Percentiles rank a stretch among this genome's conserved stretches.
phyloP scores from a whole-genome alignment of 2,329 filamentous ascomycete species.

The Fusarium secorum region DNA sequence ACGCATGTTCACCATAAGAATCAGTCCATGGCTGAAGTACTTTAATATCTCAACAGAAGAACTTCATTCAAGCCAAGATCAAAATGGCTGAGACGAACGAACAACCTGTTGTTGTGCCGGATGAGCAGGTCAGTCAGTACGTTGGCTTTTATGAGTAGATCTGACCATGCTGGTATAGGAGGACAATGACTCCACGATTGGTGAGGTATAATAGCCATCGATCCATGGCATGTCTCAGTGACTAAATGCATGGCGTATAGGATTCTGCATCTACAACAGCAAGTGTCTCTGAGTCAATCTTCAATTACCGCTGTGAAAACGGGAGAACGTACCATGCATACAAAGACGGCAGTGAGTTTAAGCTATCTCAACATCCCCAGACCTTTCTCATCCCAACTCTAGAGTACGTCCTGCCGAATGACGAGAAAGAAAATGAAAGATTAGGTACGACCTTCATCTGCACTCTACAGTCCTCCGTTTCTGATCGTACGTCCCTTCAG shows the following conservation, averaged over 20 bases:
- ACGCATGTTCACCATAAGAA: not conserved
- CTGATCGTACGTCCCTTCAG: not conserved
- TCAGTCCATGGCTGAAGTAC: not conserved
- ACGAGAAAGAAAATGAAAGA: not conserved
- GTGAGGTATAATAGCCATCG: not conserved
- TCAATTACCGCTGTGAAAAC: not conserved
- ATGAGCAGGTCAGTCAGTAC: not conserved
- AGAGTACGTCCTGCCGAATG: slow-evolving; percentile 2
- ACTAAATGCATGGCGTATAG: not conserved
- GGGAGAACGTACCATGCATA: not conserved
- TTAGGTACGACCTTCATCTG: not conserved
- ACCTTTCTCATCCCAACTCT: rapidly evolving
- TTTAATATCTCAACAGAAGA: not conserved
- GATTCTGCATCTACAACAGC: not conserved
- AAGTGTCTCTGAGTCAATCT: not conserved
- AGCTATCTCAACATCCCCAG: rapidly evolving
- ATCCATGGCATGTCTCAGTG: not conserved
- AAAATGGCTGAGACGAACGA: not conserved
- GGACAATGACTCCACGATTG: not conserved
- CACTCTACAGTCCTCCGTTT: not conserved
- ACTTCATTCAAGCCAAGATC: not conserved
- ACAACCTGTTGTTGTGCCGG: not conserved
- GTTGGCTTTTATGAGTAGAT: not conserved
- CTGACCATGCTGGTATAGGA: not conserved
- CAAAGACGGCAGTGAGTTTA: not conserved